phyloP scores from a whole-genome alignment of 2,329 filamentous ascomycete genomes.

The Fusarium neocosmosporiellum region DNA sequence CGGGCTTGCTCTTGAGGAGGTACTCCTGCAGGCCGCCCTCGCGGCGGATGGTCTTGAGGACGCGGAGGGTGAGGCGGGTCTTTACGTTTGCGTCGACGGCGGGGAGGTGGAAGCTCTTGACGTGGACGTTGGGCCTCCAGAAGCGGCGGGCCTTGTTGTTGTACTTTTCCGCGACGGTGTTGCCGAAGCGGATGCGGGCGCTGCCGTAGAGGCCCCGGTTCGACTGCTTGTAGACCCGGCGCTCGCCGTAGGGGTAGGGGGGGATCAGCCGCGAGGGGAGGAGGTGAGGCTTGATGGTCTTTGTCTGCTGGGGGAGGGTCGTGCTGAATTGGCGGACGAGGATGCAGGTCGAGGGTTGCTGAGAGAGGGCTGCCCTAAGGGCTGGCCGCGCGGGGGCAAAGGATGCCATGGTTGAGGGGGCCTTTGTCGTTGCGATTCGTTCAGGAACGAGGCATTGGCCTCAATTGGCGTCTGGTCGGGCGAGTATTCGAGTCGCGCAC shows the following conservation, averaged over 20 bases:
- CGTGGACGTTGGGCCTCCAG: constrained; percentile 81
- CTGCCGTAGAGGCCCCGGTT: constrained; percentile 79
- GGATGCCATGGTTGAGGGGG: constrained; percentile 33
- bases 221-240: constrained; percentile 81
- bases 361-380: constrained; percentile 25
- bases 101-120: constrained; percentile 74
- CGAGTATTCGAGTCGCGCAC: constrained; percentile 20
- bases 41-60: constrained; percentile 81
- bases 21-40: constrained; percentile 93
- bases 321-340: constrained; percentile 51
- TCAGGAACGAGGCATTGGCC: constrained; percentile 38
- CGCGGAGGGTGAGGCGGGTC: constrained; percentile 75
- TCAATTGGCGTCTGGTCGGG: constrained; percentile 31
- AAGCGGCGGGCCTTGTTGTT: constrained; percentile 77
- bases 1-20: constrained; percentile 81
- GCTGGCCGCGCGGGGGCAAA: constrained; percentile 37
- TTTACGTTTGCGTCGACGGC: constrained; percentile 72
- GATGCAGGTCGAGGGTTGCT: constrained; percentile 14
- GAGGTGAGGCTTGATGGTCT: constrained; percentile 56
- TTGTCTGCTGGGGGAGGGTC: constrained; percentile 48
- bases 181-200: constrained; percentile 80
- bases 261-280: constrained; percentile 65
- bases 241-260: constrained; percentile 78
- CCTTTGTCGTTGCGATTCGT: background rate
- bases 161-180: constrained; percentile 77